A percentile compares a stretch with the other conserved stretches of the same genome.
phyloP scores from a whole-genome alignment of 495 filamentous ascomycete genomes.

The Aspergillus heteromorphus region DNA sequence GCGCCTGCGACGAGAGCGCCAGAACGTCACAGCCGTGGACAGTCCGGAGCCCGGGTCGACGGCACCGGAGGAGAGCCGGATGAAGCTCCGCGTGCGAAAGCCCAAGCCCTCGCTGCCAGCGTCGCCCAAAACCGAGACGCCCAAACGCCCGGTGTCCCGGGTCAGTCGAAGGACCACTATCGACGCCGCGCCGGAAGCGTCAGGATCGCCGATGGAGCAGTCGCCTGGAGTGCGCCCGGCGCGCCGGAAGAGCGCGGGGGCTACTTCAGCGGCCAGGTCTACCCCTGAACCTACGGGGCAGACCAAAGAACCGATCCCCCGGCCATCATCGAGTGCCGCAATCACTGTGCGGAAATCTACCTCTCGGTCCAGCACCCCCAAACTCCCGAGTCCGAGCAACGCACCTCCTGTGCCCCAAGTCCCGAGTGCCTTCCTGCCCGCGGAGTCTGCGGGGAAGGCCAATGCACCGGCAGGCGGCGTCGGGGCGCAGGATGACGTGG shows the following conservation, averaged over 20 bases:
- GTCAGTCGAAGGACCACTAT: constrained; percentile 62
- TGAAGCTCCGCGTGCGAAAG: constrained; percentile 71
- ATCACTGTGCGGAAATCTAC: constrained; percentile 37
- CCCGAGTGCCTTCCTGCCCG: constrained; percentile 26
- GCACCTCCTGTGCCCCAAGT: constrained; percentile 43
- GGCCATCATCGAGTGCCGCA: constrained; percentile 19
- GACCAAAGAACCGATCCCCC: constrained; percentile 6
- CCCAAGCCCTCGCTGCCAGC: constrained; percentile 45
- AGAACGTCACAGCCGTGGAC: constrained; percentile 30
- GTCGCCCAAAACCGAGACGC: constrained; percentile 35
- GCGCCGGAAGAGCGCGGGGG: constrained; percentile 31
- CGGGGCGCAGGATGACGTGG: constrained; percentile 37
- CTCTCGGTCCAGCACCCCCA: constrained; percentile 43
- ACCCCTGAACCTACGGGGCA: constrained; percentile 7
- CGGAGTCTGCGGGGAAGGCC: constrained; percentile 14
- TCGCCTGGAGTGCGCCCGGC: constrained; percentile 32
- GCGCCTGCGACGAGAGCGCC: constrained; percentile 56
- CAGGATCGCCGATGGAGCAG: constrained; percentile 28
- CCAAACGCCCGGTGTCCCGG: constrained; percentile 41
- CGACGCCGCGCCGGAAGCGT: constrained; percentile 39
- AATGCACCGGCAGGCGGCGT: neutral
- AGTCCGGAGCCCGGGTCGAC: constrained; percentile 25
- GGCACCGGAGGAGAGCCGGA: constrained; percentile 48
- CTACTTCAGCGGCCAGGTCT: constrained; percentile 11
- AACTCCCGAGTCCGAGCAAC: constrained; percentile 37